Percentiles rank a stretch among this genome's conserved stretches.
Conservation (phyloP, 805 yeast genomes). For the Deakozyma indianensis region DNA sequence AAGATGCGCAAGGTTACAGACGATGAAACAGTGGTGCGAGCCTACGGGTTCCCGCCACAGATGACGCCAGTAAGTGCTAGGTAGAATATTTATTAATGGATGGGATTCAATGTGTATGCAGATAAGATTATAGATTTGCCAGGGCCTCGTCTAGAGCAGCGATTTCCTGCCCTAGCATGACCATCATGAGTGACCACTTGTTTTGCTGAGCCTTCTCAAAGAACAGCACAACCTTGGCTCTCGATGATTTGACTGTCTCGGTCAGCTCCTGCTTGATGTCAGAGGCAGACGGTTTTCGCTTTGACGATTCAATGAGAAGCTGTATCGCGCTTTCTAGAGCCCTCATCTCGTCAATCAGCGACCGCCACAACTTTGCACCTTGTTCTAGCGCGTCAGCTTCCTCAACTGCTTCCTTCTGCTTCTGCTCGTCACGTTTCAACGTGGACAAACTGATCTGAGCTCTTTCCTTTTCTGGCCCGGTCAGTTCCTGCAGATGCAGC, state of each 20-base stretch:
- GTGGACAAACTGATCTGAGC: not conserved
- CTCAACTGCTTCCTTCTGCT: not conserved
- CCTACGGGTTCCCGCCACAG: not conserved
- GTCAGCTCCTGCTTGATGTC: not conserved
- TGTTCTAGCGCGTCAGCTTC: not conserved
- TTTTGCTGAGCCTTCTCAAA: not conserved
- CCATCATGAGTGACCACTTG: not conserved
- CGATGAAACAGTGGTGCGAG: not conserved
- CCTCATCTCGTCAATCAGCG: not conserved
- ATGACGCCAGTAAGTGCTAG: not conserved
- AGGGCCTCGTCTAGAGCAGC: not conserved
- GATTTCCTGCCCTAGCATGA: not conserved
- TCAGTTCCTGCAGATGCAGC: not conserved
- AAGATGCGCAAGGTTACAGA: not conserved
- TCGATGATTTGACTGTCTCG: not conserved
- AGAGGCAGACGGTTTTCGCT: not conserved
- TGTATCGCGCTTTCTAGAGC: not conserved
- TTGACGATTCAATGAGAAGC: not conserved
- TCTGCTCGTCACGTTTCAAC: not conserved
- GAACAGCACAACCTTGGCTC: not conserved
- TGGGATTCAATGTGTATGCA: not conserved
- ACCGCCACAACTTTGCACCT: not conserved
- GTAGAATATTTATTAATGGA: not conserved
- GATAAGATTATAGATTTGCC: not conserved
- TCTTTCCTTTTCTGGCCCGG: not conserved